Conservation (phyloP, 208 protist genomes). For the Tritrichomonas foetus region DNA sequence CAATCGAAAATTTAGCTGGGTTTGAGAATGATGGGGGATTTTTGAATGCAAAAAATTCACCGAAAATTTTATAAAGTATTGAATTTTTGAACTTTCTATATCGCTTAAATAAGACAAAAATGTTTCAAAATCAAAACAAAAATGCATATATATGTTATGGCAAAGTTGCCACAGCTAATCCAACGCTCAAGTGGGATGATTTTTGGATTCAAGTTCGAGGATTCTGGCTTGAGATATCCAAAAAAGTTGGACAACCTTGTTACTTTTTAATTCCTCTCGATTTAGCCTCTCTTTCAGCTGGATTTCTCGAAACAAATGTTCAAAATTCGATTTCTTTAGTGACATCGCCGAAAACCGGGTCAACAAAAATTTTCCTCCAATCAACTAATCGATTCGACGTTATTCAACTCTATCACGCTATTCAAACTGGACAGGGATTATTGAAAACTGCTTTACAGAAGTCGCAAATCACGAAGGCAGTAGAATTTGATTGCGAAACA, state of each 20-base stretch:
- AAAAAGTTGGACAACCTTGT: neutral
- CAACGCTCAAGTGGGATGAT: neutral
- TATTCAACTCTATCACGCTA: neutral
- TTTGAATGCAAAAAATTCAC: no score
- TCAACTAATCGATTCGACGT: slow-evolving; percentile 5
- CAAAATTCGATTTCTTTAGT: slow-evolving; percentile 4
- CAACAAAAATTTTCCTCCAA: neutral
- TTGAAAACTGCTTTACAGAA: neutral
- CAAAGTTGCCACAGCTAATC: slow-evolving; percentile 9
- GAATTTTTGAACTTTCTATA: no score
- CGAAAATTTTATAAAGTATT: no score
- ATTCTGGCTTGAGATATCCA: slow-evolving; percentile 19
- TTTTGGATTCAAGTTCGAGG: slow-evolving; percentile 20
- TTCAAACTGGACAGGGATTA: neutral
- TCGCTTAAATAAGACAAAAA: no score
- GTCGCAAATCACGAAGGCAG: neutral
- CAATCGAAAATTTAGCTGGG: no score
- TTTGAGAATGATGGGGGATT: no score
- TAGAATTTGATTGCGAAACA: neutral
- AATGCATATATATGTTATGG: neutral
- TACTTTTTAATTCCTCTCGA: slow-evolving; percentile 24
- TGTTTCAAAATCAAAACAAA: neutral
- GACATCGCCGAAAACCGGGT: neutral
- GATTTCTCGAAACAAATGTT: neutral
- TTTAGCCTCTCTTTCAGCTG: neutral